phyloP scores from a whole-genome alignment of 306 rosid genomes.

The Ziziphus jujuba region DNA sequence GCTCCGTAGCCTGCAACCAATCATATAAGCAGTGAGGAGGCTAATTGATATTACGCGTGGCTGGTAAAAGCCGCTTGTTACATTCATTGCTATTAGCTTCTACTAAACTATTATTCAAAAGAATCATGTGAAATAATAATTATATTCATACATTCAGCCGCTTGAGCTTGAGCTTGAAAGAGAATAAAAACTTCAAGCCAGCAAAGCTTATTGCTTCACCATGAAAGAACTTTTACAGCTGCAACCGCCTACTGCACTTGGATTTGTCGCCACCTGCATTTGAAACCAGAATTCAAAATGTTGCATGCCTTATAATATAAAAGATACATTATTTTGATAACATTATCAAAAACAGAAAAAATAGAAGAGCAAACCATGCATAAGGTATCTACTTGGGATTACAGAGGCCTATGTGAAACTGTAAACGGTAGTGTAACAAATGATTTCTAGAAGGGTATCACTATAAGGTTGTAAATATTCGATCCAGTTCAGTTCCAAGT shows the following conservation, averaged over 20 bases:
- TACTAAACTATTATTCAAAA: slow-evolving; percentile 4
- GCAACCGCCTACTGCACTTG: slow-evolving; percentile 96
- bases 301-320: neutral
- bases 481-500: neutral
- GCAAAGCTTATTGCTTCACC: slow-evolving; percentile 64
- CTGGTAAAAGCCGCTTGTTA: neutral
- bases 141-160: neutral
- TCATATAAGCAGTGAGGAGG: too few species aligned
- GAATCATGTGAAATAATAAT: slow-evolving; percentile 7
- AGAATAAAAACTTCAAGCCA: neutral
- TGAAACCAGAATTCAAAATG: slow-evolving; percentile 26
- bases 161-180: slow-evolving; percentile 9
- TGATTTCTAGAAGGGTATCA: neutral
- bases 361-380: neutral
- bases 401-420: neutral
- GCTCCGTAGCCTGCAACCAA: too few species aligned
- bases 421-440: neutral
- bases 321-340: neutral
- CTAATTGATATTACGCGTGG: too few species aligned
- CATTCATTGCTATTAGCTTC: neutral
- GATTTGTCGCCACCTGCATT: slow-evolving; percentile 79
- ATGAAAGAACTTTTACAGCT: slow-evolving; percentile 93
- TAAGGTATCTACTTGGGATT: neutral
- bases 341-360: neutral
- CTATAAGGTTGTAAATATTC: neutral